Evolutionary conservation across 2,329 filamentous ascomycete species (phyloP), one percentile per base, ranked within the genome.

Genomic region (Clarireedia monteithiana): DNA sequence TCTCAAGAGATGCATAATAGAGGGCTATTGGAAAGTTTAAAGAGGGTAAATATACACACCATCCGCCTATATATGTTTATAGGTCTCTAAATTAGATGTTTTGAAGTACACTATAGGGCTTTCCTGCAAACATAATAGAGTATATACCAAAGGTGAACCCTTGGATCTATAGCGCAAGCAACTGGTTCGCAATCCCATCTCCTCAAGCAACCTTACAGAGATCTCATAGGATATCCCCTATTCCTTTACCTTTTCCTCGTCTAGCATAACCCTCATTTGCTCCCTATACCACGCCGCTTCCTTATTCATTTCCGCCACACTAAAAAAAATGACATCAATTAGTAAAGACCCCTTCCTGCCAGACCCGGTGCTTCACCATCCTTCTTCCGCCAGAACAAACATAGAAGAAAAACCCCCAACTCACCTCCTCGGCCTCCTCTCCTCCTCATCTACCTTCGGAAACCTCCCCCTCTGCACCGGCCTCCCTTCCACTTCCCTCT

Each of bases 261-360:
- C 30, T 34, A 34, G 30, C 10, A 58, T 1, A 17, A 45, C 34
- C 23, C 20, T 51, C 68, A 70, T 70, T 53, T 64, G 59, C 46
- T 63, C 56, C 30, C 59, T 62, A 51, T 63, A 68, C 23, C 63
- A 56, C 1, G 79, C 76, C 9, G 91, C 91, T 76, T 96, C 92
- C 9, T 76, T 77, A 60, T 77, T 75, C 92, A 97, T 96, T 66
- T 89, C 88, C 64, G 84, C 84, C 69, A 80, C 78, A 23, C 73
- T 80, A 24, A 5, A 23, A 9, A 17, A 34, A 14, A 12, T 12
- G 10, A 3, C 14, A 14, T 2, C 10, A 17, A 42, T 34, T 1
- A 42, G 39, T 10, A 42, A 42, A 17, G 7, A 44, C 40, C n/a
- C 4, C 6, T 7, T 42, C n/a, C 39, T 6, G 1, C 39, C 15